phyloP scores from a whole-genome alignment of 1,284 basidiomycete genomes.

The Boletus albobrunnescens region DNA sequence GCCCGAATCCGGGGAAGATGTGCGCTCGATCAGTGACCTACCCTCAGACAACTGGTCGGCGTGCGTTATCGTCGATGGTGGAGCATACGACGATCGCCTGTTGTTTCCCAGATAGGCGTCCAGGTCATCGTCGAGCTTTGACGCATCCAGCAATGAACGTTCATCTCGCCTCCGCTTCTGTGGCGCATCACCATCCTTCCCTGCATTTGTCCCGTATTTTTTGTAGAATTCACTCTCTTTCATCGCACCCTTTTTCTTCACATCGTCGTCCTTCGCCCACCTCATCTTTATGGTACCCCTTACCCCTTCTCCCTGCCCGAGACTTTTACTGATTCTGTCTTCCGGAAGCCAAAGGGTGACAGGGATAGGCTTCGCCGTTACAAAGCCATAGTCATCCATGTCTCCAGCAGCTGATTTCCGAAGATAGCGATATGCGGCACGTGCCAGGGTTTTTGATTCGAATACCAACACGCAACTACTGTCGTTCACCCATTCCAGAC shows the following conservation, averaged over 20 bases:
- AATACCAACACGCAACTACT: constrained; percentile 75
- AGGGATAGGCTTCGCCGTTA: constrained; percentile 64
- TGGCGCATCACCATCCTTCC: constrained; percentile 44
- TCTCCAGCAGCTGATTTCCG: constrained; percentile 49
- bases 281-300: constrained; percentile 65
- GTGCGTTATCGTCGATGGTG: constrained; percentile 60
- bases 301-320: constrained; percentile 60
- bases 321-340: constrained; percentile 62
- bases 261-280: constrained; percentile 63
- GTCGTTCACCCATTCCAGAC: constrained; percentile 77
- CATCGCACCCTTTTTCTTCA: constrained; percentile 70
- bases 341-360: constrained; percentile 73
- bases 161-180: constrained; percentile 38
- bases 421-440: constrained; percentile 47
- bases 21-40: constrained; percentile 52
- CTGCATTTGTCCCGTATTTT: constrained; percentile 63
- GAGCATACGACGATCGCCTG: constrained; percentile 27
- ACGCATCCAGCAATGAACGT: constrained; percentile 20
- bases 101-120: constrained; percentile 58
- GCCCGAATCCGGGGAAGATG: constrained; percentile 42
- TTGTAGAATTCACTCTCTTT: constrained; percentile 69
- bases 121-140: constrained; percentile 48
- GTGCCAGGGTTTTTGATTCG: constrained; percentile 49
- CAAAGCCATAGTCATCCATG: constrained; percentile 51
- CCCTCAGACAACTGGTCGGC: constrained; percentile 56